Conservation (phyloP, 176 grass and related monocot species). For the Calamus simplicifolius region DNA sequence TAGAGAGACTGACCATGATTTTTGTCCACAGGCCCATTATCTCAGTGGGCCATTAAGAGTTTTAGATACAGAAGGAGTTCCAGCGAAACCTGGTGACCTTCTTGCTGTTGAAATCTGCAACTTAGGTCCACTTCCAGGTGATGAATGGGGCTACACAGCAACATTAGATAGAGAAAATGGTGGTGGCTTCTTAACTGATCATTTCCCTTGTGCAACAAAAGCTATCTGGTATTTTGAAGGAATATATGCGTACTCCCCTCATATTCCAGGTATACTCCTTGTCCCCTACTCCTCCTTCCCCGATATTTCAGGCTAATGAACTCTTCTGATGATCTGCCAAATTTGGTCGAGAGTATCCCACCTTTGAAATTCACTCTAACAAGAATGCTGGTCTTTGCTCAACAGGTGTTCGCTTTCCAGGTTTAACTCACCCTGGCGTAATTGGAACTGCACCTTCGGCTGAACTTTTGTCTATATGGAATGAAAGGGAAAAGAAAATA, state of each 20-base stretch:
- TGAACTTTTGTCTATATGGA: conserved; percentile 86
- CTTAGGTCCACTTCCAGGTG: conserved; percentile 71
- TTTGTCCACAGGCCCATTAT: conserved; percentile 57
- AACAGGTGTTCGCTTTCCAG: conserved; percentile 75
- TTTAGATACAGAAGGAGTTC: conserved; percentile 62
- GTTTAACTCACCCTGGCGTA: conserved; percentile 84
- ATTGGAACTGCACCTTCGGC: conserved; percentile 80
- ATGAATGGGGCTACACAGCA: conserved; percentile 88
- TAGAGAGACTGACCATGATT: neutral
- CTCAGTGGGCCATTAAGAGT: conserved; percentile 82
- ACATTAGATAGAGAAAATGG: conserved; percentile 95
- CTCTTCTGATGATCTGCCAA: neutral
- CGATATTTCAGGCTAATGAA: too few species aligned
- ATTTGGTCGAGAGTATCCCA: neutral
- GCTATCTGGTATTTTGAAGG: conserved; percentile 98
- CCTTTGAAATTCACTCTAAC: neutral
- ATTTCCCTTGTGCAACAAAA: conserved; percentile 82
- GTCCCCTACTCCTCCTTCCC: too few species aligned
- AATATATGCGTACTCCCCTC: conserved; percentile 85
- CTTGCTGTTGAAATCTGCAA: conserved; percentile 85
- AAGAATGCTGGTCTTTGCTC: neutral
- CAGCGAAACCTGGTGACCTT: conserved; percentile 84
- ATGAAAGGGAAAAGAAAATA: conserved; percentile 72
- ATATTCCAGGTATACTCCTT: conserved; percentile 48
- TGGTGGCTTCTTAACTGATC: conserved; percentile 82